Percentiles rank a stretch among this genome's conserved stretches.
Conservation (phyloP, 179 eudicot genomes). For the Silene vulgaris region DNA sequence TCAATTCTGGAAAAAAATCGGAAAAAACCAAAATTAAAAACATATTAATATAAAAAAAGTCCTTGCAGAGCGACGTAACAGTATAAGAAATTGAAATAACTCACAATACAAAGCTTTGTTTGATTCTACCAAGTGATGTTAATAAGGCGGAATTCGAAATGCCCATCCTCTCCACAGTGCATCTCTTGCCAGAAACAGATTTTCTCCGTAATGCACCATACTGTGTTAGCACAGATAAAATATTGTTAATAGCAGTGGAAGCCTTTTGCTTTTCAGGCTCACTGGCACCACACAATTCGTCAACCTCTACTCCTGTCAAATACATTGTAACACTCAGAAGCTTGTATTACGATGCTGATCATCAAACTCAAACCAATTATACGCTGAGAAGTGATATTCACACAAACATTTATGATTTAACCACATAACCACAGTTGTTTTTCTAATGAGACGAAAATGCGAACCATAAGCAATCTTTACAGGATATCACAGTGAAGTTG, state of each 20-base stretch:
- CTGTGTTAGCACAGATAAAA: constrained; percentile 70
- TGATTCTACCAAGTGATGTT: constrained; percentile 95
- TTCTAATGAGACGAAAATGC: not conserved
- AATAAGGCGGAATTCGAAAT: constrained; percentile 53
- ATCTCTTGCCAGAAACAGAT: constrained; percentile 55
- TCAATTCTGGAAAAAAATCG: constrained; percentile 45
- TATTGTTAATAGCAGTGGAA: constrained; percentile 48
- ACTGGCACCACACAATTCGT: constrained; percentile 64
- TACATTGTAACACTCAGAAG: constrained; percentile 24
- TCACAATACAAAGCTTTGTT: constrained; percentile 98
- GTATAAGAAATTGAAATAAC: constrained; percentile 38
- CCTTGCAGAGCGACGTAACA: constrained; percentile 17
- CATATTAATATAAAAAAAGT: not conserved
- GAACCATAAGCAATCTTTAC: constrained; percentile 1
- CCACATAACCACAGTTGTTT: not conserved
- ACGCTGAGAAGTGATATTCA: not conserved
- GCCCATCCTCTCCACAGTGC: constrained; percentile 39
- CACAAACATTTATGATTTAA: not conserved
- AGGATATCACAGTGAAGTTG: not conserved
- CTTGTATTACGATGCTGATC: constrained; percentile 2
- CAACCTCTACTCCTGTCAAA: constrained; percentile 48
- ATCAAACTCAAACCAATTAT: not conserved
- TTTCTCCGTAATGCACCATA: constrained; percentile 64
- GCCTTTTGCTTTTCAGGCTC: constrained; percentile 68
- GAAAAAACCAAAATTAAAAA: constrained; percentile 16